Conservation (phyloP, 176 grass and related monocot genomes). For the Triticum dicoccoides region DNA sequence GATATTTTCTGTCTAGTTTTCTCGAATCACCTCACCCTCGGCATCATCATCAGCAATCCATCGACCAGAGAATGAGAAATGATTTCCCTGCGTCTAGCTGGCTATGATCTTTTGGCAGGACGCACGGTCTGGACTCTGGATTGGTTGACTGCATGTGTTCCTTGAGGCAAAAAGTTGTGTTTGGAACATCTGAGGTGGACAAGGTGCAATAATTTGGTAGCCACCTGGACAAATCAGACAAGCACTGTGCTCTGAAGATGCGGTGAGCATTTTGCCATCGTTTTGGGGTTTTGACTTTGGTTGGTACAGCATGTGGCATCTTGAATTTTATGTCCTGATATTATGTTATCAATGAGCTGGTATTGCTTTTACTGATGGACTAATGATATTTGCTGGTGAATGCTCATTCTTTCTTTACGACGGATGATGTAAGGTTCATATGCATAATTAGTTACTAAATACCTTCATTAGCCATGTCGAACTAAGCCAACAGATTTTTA, state of each 20-base stretch:
- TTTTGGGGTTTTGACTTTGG: neutral
- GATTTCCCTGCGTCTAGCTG: neutral
- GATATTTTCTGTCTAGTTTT: neutral
- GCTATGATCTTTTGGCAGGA: neutral
- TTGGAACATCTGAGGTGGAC: conserved; percentile 4
- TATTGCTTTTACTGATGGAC: neutral
- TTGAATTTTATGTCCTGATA: neutral
- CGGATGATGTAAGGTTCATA: too few relatives aligned
- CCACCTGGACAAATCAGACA: neutral
- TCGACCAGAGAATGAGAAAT: neutral
- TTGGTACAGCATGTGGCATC: neutral
- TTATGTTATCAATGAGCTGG: neutral
- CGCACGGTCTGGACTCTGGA: neutral
- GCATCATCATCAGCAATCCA: neutral
- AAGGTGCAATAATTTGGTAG: neutral
- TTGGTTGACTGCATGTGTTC: neutral
- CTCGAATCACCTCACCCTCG: neutral
- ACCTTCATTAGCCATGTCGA: too few relatives aligned
- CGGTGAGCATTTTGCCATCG: neutral
- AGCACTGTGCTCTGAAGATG: neutral
- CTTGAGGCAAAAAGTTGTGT: neutral
- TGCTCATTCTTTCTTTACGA: too few relatives aligned
- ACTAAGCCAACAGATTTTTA: too few relatives aligned
- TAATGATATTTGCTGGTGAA: too few relatives aligned
- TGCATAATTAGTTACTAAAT: too few relatives aligned